Evolutionary conservation across 2,329 filamentous ascomycete species (phyloP), one percentile per base, ranked within the genome.

Genomic region (Trichoderma breve): DNA sequence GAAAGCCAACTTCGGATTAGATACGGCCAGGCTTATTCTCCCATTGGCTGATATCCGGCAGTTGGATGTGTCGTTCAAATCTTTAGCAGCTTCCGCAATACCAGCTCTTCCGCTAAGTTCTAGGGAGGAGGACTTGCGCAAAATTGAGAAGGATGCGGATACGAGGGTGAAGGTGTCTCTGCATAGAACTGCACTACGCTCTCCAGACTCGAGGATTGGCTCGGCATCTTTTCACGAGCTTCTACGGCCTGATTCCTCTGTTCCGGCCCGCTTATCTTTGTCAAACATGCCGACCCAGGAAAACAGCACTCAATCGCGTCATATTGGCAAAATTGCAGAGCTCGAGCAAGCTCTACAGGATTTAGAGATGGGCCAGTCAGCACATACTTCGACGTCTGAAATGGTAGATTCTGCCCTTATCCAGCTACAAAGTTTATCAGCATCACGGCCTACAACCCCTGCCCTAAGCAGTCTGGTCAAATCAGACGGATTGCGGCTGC

Each of bases 401-500:
- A 63, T n/a, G 36, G 11, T 75, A 6, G 61, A 70, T 26, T 30
- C 64, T 3, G 77, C 75, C 12, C 72, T 73, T 26, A 24, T 51
- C 7, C 60, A 77, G 8, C 69, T 81, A 14, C 51, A 74, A 43
- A 67, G 24, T 6, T 26, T 80, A 43, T 71, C 73, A 11, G 72
- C 60, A 18, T 70, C 74, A 39, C 72, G 74, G 12, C 60, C 32
- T 3, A 30, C 75, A 51, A 74, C 72, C 12, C 69, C 73, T 4
- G 61, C 72, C 36, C 34, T 71, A 21, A 65, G 69, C 28, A 66
- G 57, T 18, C 21, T 34, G 9, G 30, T 76, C 24, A 71, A 75
- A 64, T 73, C 73, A 53, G 72, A 74, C 65, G 76, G 76, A 15
- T 69, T 77, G 53, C 66, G 74, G 30, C 61, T 82, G 61, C 75